Evolutionary conservation across 129 eudicot genomes (phyloP).

Genomic region (Pulicaria dysenterica): DNA sequence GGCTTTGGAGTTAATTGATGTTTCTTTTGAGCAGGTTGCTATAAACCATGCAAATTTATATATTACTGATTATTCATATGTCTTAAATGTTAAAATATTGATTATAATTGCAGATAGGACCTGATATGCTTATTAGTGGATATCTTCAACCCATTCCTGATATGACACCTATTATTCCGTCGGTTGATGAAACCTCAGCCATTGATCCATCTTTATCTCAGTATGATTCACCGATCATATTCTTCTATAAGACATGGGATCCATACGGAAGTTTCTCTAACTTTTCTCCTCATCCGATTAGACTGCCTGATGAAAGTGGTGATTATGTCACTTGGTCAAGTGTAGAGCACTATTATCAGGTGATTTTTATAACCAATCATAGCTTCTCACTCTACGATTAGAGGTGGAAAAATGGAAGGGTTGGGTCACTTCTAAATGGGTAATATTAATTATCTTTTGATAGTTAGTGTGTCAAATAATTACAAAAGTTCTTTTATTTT

Average conservation of each 20-base stretch:
- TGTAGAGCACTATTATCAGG: constrained; percentile 99
- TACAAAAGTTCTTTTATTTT: neutral
- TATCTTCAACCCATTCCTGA: constrained; percentile 97
- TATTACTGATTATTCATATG: neutral
- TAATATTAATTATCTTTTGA: neutral
- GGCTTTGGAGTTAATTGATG: constrained; percentile 81
- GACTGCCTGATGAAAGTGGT: constrained; percentile 68
- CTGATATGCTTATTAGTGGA: constrained; percentile 96
- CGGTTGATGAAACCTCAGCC: constrained; percentile 73
- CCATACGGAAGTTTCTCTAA: constrained; percentile 93
- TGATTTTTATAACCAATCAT: constrained; percentile 12
- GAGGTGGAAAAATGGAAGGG: neutral
- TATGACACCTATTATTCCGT: constrained; percentile 76
- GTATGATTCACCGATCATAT: constrained; percentile 77
- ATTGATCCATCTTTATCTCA: constrained; percentile 89
- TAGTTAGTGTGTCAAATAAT: neutral
- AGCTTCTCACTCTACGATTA: constrained; percentile 5
- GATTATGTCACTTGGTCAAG: constrained; percentile 76
- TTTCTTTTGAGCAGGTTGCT: constrained; percentile 87
- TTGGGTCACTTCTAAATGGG: neutral
- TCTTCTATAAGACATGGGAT: constrained; percentile 97
- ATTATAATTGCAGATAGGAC: constrained; percentile 69
- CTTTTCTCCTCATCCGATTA: constrained; percentile 89
- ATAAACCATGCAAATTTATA: neutral
- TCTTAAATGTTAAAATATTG: neutral